phyloP scores from a whole-genome alignment of 2,329 filamentous ascomycete genomes.

The Sporothrix pallida region DNA sequence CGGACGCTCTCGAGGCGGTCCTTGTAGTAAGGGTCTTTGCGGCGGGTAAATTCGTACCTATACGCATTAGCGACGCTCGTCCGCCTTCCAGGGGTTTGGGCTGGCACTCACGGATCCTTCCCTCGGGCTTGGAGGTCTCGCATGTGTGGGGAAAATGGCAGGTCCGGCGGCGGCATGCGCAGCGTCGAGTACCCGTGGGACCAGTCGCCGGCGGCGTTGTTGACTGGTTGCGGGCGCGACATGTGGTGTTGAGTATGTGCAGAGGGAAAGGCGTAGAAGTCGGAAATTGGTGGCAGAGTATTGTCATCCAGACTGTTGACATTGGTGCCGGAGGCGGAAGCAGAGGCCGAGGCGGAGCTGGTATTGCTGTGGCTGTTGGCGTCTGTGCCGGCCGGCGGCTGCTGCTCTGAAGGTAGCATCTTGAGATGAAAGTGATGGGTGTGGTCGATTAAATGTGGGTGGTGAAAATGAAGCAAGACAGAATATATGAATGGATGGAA shows the following conservation, averaged over 20 bases:
- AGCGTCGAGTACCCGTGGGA: background rate
- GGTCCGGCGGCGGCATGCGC: background rate
- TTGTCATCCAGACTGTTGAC: background rate
- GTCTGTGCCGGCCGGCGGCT: background rate
- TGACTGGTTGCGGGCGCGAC: background rate
- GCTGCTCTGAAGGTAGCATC: conserved; percentile 8
- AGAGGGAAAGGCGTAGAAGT: conserved; percentile 6
- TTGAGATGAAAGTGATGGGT: background rate
- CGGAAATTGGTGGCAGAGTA: background rate
- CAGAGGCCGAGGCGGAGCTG: too few species aligned
- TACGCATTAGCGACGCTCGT: too few species aligned
- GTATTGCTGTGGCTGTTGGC: too few species aligned
- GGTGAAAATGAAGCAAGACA: background rate
- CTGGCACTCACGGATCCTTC: conserved; percentile 53
- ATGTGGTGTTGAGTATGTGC: background rate
- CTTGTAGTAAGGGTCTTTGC: background rate
- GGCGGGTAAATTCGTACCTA: conserved; percentile 13
- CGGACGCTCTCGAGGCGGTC: conserved; percentile 11
- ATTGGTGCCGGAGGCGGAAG: background rate
- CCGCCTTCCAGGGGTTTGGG: too few species aligned
- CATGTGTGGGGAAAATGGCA: conserved; percentile 55
- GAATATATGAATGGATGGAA: background rate
- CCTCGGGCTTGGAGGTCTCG: conserved; percentile 65
- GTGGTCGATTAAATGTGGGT: background rate
- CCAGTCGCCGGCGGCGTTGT: background rate